Base-by-base conservation (phyloP, 495 filamentous ascomycete species). In the Tuber microsphaerosporum region DNA sequence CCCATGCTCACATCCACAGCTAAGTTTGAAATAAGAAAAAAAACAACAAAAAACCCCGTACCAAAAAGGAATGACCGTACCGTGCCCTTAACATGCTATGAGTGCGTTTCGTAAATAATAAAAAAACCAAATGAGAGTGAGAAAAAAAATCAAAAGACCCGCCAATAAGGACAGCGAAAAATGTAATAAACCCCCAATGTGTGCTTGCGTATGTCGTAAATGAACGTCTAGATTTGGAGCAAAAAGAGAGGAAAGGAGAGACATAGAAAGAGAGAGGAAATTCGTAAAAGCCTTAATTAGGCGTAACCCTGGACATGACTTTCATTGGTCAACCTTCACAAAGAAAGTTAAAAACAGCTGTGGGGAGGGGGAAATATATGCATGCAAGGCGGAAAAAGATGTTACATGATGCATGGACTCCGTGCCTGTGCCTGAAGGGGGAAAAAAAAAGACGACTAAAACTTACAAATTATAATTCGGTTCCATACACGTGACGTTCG, bases 281-380 rank as follows among this genome's bases (percentile, higher is more conserved):
- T 65, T 65, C 56, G 56, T 34, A 65, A 34, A 65, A 65, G 56
- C 56, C 56, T 65, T 65, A 65, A 65, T 65, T 34, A 65, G 56
- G 56, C 56, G 56, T 65, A 65, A 65, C 56, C 56, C 56, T 65
- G 56, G 26, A 65, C 26, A 65, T 34, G 26, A 19, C 56, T 65
- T 65, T 65, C 56, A 65, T 65, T 65, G 56, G 56, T 65, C 56
- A 65, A 65, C 56, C 56, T 65, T 34, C 56, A 65, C 56, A 65
- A 65, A 65, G 56, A 34, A 65, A 65, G 56, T 31, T 65, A 65
- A 65, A 65, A 65, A 65, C 56, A 65, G 56, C 17, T 34, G 31
- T 65, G 26, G 26, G 56, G 56, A 65, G 56, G 26, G 51, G 22
- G 51, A 31, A 61, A 61, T 12, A 16, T 61, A 31, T 61, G 51